Evolutionary conservation across 345 rosid species (phyloP), one percentile per base, ranked within the genome.

Genomic region (Eucalyptus sp.): DNA sequence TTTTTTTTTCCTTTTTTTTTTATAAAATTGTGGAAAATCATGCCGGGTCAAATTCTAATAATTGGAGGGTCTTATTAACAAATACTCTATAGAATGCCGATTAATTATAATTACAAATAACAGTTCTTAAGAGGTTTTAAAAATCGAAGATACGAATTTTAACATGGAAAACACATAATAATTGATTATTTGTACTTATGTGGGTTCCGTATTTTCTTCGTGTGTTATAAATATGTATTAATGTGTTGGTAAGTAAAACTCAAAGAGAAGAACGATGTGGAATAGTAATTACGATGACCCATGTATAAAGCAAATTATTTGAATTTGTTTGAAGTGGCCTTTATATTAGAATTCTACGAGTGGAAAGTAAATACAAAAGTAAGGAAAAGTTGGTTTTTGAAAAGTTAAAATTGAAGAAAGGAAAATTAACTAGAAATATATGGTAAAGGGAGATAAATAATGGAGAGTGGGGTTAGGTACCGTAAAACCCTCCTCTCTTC

Each of bases 271-370:
- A 50, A 50, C 0, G 8, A 3, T 50, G 54, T 50, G 20, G 1
- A 50, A 50, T 50, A 15, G 54, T 50, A 50, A 16, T 50, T 50
- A 50, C 3, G 0, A 16, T 0, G 7, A 50, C 54, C 54, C 20
- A 50, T 50, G 54, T 16, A 50, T 16, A 16, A 16, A 15, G 54
- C 0, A 50, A 50, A 50, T 50, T 50, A 50, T 50, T 50, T 50
- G 3, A 1, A 50, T 50, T 50, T 50, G 18, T 50, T 50, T 3
- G 1, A 50, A 50, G 7, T 50, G 1, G 15, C 7, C 52, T 50
- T 50, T 50, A 2, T 50, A 33, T 1, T 2, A 33, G 8, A 10
- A 5, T 50, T 50, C 0, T 15, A 0, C 3, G 0, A 8, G 43
- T 5, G 37, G 10, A 68, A 33, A 17, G 24, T 33, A 33, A 33